These are phyloP conservation scores for Chaetomiaceae sp. DNA, from an alignment of 2,329 filamentous ascomycete species.

Conservation along the genomic window DNA sequence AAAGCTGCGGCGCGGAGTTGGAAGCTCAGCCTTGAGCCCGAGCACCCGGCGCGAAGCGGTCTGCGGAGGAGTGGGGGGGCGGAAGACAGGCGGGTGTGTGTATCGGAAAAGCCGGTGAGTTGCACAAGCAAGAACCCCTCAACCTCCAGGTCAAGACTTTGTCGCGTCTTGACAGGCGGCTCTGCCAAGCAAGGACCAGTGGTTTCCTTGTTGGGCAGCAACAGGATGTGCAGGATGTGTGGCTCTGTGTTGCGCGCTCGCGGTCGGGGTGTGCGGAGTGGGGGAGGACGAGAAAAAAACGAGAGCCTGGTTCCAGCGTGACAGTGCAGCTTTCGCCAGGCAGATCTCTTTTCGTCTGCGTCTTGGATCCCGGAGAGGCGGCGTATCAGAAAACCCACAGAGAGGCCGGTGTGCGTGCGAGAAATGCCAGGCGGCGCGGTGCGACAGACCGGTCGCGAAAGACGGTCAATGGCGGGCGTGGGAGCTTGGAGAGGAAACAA, in stretches of 20 bases:
- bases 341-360: conserved; percentile 1
- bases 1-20: not conserved
- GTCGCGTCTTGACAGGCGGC: conserved; percentile 11
- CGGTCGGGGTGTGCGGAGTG: conserved; percentile 16
- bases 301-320: conserved; percentile 18
- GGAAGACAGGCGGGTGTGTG: not conserved
- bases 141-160: conserved; percentile 3
- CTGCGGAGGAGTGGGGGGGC: conserved; percentile 9
- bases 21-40: not conserved
- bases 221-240: conserved; percentile 17
- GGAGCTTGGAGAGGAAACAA: conserved; percentile 20
- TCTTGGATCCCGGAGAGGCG: not conserved
- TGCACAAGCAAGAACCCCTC: conserved; percentile 8
- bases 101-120: conserved; percentile 7
- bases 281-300: conserved; percentile 17
- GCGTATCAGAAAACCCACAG: conserved; percentile 3
- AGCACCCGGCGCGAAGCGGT: conserved; percentile 9
- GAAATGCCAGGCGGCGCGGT: conserved; percentile 8
- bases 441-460: conserved; percentile 15
- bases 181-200: conserved; percentile 12
- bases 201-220: conserved; percentile 26
- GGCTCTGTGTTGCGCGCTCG: conserved; percentile 11
- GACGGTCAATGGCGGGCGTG: conserved; percentile 19
- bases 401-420: conserved; percentile 12
- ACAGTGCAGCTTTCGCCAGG: conserved; percentile 1